Conservation (phyloP, 169 alveolate species). For the Cryptosporidium baileyi region DNA sequence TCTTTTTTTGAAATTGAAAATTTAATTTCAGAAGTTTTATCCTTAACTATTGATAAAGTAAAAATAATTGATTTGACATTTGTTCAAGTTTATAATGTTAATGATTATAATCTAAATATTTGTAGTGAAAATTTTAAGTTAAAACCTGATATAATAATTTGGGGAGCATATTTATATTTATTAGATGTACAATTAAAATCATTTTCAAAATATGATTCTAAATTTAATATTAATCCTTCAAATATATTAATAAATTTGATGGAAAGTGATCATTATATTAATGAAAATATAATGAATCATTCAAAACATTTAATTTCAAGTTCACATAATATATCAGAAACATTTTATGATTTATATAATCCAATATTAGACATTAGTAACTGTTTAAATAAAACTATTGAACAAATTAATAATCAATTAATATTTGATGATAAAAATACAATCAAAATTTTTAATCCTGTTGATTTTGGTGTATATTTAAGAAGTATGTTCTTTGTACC, state of each 20-base stretch:
- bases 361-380: neutral
- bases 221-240: constrained; percentile 2
- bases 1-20: neutral
- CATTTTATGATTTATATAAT: constrained; percentile 33
- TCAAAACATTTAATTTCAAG: neutral
- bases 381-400: neutral
- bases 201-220: no score
- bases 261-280: neutral
- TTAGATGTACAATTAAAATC: neutral
- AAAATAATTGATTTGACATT: constrained; percentile 46
- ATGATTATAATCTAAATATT: neutral
- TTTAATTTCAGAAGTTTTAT: neutral
- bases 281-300: neutral
- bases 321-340: neutral
- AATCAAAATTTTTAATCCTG: neutral
- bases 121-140: no score
- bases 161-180: neutral
- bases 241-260: neutral
- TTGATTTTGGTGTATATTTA: neutral
- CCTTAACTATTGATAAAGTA: neutral
- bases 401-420: neutral
- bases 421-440: neutral
- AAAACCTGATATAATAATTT: constrained; percentile 38
- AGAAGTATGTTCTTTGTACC: constrained; percentile 28
- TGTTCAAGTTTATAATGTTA: neutral